These are phyloP conservation scores for Fomitopsis schrenkii DNA, from an alignment of 1,284 basidiomycete species.

Conservation along the genomic window DNA sequence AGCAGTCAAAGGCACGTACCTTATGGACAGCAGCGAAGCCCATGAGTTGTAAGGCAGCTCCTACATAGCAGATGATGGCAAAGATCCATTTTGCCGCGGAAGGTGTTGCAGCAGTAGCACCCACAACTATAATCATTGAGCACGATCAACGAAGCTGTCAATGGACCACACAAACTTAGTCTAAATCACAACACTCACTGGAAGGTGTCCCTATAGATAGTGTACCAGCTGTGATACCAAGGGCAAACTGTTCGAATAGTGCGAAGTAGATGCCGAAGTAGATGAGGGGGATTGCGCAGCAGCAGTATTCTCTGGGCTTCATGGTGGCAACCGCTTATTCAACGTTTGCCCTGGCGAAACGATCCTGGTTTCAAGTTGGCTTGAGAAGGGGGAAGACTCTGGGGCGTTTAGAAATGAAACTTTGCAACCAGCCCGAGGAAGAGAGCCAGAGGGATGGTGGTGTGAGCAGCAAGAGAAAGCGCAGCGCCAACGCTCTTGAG, in stretches of 20 bases:
- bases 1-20: slow-evolving; percentile 36
- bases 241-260: slow-evolving; percentile 69
- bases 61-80: slow-evolving; percentile 71
- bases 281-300: slow-evolving; percentile 80
- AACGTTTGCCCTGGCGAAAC: neutral
- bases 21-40: slow-evolving; percentile 80
- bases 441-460: neutral
- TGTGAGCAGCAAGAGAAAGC: slow-evolving; percentile 1
- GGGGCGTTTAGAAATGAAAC: neutral
- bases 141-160: neutral
- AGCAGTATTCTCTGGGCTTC: slow-evolving; percentile 75
- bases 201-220: slow-evolving; percentile 76
- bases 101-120: slow-evolving; percentile 64
- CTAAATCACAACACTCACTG: slow-evolving; percentile 46
- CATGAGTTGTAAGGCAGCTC: slow-evolving; percentile 67
- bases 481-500: slow-evolving; percentile 4
- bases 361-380: slow-evolving; percentile 3
- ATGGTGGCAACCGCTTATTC: slow-evolving; percentile 17
- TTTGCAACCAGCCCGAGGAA: neutral
- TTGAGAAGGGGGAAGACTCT: neutral
- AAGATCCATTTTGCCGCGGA: slow-evolving; percentile 72
- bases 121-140: slow-evolving; percentile 61
- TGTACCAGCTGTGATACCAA: slow-evolving; percentile 70
- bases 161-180: slow-evolving; percentile 5
- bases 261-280: slow-evolving; percentile 87